Percentiles rank a stretch among this genome's conserved stretches.
Conservation (phyloP, 2,329 filamentous ascomycete species). For the Nannizziopsis arthrosporioides region DNA sequence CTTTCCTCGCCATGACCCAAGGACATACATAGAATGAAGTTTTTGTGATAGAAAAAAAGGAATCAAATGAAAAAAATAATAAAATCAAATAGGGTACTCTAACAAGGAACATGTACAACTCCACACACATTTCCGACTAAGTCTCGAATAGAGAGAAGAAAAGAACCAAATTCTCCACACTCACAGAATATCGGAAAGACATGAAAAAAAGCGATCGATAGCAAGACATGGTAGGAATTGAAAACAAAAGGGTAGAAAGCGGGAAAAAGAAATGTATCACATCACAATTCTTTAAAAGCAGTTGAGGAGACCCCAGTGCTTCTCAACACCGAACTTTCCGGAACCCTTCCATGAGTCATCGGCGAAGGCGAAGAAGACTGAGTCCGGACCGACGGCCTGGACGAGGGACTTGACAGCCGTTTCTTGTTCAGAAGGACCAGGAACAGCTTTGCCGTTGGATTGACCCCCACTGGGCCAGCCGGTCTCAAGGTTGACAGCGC, state of each 20-base stretch:
- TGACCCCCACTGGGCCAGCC: constrained; percentile 69
- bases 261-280: neutral
- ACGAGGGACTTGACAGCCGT: constrained; percentile 62
- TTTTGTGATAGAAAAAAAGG: too few relatives aligned
- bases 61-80: neutral
- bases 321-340: constrained; percentile 62
- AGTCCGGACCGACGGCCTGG: constrained; percentile 51
- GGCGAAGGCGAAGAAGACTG: constrained; percentile 69
- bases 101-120: neutral
- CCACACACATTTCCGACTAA: neutral
- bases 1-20: too few relatives aligned
- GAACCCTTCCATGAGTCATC: constrained; percentile 73
- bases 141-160: neutral
- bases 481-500: constrained; percentile 73
- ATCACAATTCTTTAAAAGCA: constrained; percentile 31
- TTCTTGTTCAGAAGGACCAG: constrained; percentile 55
- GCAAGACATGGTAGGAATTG: neutral
- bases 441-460: constrained; percentile 60
- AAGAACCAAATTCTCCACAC: neutral
- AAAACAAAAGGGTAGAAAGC: neutral
- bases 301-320: constrained; percentile 59
- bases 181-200: neutral
- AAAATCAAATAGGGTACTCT: too few relatives aligned
- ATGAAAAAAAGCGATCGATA: neutral
- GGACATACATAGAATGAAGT: too few relatives aligned